Conservation (phyloP, 176 grass and related monocot genomes). For the Calamus simplicifolius region DNA sequence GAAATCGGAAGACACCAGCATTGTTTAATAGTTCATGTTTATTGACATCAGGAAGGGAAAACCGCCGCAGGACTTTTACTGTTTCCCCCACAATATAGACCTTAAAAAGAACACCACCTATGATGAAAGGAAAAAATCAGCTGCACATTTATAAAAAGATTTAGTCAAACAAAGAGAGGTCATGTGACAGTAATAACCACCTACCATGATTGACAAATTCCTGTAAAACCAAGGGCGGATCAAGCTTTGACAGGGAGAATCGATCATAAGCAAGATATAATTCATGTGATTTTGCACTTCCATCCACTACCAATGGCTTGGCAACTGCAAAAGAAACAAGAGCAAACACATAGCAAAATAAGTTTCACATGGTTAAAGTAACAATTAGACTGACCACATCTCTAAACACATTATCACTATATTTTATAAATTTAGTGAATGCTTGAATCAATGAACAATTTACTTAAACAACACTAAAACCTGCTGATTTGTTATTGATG, state of each 20-base stretch:
- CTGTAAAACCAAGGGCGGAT: slow-evolving; percentile 86
- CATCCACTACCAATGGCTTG: slow-evolving; percentile 90
- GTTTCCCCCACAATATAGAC: slow-evolving; percentile 85
- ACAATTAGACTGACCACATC: no score
- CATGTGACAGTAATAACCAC: neutral
- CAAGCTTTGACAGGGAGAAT: slow-evolving; percentile 63
- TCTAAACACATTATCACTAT: no score
- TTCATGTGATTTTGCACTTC: slow-evolving; percentile 83
- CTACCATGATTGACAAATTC: slow-evolving; percentile 97
- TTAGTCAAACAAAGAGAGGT: neutral
- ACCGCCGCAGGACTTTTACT: slow-evolving; percentile 62
- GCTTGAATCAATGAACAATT: no score
- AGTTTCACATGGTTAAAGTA: no score
- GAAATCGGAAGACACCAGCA: slow-evolving; percentile 68
- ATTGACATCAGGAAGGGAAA: slow-evolving; percentile 82
- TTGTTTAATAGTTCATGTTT: slow-evolving; percentile 46
- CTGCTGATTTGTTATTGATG: no score
- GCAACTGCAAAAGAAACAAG: slow-evolving; percentile 39
- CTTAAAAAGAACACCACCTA: slow-evolving; percentile 91
- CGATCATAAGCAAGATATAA: slow-evolving; percentile 69
- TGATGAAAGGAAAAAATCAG: slow-evolving; percentile 15
- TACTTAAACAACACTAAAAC: no score
- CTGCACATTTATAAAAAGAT: no score
- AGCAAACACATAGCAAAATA: no score
- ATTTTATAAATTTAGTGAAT: no score